Percentiles rank a stretch among this genome's conserved stretches.
phyloP scores from a whole-genome alignment of 164 flowering plant species.

The Paratinospora sagittata region DNA sequence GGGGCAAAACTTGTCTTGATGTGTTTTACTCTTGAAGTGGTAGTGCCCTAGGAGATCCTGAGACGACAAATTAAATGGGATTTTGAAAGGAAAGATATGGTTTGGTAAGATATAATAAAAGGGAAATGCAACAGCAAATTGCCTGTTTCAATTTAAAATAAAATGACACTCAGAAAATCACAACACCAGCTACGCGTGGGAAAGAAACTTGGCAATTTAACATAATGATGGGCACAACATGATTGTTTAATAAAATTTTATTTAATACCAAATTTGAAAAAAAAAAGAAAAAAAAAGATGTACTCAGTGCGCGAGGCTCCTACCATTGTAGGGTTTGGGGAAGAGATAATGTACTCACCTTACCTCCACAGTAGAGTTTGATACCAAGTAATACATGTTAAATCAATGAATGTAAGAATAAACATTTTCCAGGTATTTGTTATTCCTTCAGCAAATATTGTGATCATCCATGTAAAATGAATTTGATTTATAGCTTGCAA shows the following conservation, averaged over 20 bases:
- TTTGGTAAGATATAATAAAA: neutral
- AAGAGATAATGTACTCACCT: too few relatives aligned
- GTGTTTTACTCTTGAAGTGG: constrained; percentile 64
- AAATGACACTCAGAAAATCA: neutral
- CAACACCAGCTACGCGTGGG: neutral
- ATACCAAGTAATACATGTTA: neutral
- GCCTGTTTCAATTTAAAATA: neutral
- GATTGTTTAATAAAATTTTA: neutral
- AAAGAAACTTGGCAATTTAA: neutral
- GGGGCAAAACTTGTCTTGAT: constrained; percentile 56
- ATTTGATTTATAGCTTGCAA: neutral
- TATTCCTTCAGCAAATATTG: neutral
- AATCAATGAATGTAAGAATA: neutral
- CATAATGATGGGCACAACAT: neutral
- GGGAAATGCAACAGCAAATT: neutral
- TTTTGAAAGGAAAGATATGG: neutral
- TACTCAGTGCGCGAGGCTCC: too few relatives aligned
- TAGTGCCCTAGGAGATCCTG: constrained; percentile 49
- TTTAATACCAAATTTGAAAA: neutral
- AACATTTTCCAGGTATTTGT: neutral
- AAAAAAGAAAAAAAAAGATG: too few relatives aligned
- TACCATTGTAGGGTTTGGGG: too few relatives aligned
- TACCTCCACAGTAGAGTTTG: too few relatives aligned
- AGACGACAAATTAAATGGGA: neutral
- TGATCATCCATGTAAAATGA: neutral